A percentile compares a stretch with the other conserved stretches of the same genome.
Evolutionary conservation across 164 flowering plant species (phyloP).

Genomic region (Magnolia sinica): DNA sequence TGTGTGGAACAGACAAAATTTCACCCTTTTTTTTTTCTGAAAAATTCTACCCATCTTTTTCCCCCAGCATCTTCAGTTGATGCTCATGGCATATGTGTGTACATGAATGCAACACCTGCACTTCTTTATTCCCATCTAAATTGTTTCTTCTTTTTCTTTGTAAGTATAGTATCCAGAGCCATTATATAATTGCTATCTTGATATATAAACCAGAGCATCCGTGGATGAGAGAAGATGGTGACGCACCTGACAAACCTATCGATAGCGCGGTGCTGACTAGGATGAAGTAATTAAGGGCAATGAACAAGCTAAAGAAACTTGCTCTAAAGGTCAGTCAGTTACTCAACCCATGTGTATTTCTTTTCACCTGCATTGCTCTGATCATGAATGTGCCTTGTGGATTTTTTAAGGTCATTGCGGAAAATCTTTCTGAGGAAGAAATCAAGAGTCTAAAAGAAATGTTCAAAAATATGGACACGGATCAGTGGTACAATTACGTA

Average conservation of each 20-base stretch:
- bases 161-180: not conserved
- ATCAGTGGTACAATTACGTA: no score
- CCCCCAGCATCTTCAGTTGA: no score
- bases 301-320: constrained; percentile 66
- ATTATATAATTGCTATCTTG: constrained; percentile 1
- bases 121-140: not conserved
- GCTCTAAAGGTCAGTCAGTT: constrained; percentile 59
- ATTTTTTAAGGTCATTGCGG: no score
- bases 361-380: not conserved
- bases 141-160: no score
- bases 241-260: constrained; percentile 58
- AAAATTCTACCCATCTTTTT: no score
- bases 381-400: no score
- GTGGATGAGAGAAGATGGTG: constrained; percentile 42
- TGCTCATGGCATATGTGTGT: not conserved
- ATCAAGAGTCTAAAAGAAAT: no score
- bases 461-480: no score
- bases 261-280: constrained; percentile 76
- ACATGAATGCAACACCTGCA: not conserved
- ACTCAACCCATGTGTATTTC: not conserved
- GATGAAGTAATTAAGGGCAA: constrained; percentile 49
- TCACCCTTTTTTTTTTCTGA: no score
- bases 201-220: constrained; percentile 64
- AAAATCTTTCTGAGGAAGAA: no score
- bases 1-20: no score